These are phyloP conservation scores for Henckelia pumila DNA, from an alignment of 257 asterid species.

Conservation along the genomic window DNA sequence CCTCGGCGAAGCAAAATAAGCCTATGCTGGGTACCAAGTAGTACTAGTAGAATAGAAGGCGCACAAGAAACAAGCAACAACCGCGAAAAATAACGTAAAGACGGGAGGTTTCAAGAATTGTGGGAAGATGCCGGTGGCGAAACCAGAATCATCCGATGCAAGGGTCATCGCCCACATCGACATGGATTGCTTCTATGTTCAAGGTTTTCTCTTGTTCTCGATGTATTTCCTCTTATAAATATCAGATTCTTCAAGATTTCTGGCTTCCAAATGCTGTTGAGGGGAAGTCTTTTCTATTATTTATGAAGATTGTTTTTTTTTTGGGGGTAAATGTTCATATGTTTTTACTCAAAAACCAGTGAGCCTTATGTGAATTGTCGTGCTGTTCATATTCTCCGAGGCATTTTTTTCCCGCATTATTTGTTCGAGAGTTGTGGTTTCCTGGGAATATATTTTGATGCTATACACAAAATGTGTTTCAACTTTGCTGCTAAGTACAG, in stretches of 20 bases:
- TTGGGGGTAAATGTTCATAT: neutral
- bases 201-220: slow-evolving; percentile 50
- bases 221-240: too few relatives aligned
- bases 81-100: too few relatives aligned
- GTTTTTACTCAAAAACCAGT: neutral
- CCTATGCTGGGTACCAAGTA: too few relatives aligned
- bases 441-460: neutral
- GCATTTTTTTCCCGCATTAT: neutral
- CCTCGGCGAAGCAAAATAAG: too few relatives aligned
- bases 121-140: slow-evolving; percentile 69
- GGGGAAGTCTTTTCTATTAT: neutral
- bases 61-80: too few relatives aligned
- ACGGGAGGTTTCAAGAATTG: too few relatives aligned
- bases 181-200: slow-evolving; percentile 97
- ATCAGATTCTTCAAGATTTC: neutral
- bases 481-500: neutral
- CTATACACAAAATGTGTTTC: neutral
- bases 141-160: slow-evolving; percentile 66
- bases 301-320: too few relatives aligned
- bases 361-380: neutral
- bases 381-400: neutral
- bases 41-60: too few relatives aligned
- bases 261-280: neutral
- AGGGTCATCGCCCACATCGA: slow-evolving; percentile 92
- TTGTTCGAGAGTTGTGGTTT: neutral